phyloP scores from a whole-genome alignment of 2,329 filamentous ascomycete genomes.

The Curvularia spicifera region DNA sequence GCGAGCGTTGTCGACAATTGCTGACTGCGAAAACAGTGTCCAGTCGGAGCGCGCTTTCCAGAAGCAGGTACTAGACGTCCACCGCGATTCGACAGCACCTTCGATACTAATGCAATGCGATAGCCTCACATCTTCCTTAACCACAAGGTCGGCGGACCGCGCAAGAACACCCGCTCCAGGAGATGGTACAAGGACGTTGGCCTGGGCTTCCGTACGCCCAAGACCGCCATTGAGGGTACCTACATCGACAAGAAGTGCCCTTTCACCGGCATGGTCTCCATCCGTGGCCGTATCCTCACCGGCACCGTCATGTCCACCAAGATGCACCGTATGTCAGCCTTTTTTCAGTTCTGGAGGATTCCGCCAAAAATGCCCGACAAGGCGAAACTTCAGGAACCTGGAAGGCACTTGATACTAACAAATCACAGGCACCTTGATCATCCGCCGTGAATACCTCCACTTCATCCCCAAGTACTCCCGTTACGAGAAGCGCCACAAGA shows the following conservation, averaged over 20 bases:
- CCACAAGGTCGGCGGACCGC: conserved; percentile 80
- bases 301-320: conserved; percentile 99
- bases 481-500: conserved; percentile 99
- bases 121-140: conserved; percentile 99
- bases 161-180: conserved; percentile 59
- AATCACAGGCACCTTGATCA: conserved; percentile 75
- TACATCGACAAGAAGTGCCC: conserved; percentile 99
- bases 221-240: conserved; percentile 96
- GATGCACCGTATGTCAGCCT: conserved; percentile 81
- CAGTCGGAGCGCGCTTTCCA: conserved; percentile 99
- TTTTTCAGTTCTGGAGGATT: background rate
- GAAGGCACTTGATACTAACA: conserved; percentile 25
- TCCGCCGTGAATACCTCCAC: conserved; percentile 99
- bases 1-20: conserved; percentile 13
- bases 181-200: conserved; percentile 99
- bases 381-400: conserved; percentile 14
- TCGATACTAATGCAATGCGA: conserved; percentile 42
- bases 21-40: conserved; percentile 73
- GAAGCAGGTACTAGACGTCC: conserved; percentile 62
- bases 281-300: conserved; percentile 99
- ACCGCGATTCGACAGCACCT: conserved; percentile 19
- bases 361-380: background rate
- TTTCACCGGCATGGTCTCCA: conserved; percentile 98
- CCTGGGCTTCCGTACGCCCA: conserved; percentile 98
- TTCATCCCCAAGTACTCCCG: conserved; percentile 99